These are phyloP conservation scores for Oryza glaberrima DNA, from an alignment of 176 grass and related monocot species.

Conservation along the genomic window DNA sequence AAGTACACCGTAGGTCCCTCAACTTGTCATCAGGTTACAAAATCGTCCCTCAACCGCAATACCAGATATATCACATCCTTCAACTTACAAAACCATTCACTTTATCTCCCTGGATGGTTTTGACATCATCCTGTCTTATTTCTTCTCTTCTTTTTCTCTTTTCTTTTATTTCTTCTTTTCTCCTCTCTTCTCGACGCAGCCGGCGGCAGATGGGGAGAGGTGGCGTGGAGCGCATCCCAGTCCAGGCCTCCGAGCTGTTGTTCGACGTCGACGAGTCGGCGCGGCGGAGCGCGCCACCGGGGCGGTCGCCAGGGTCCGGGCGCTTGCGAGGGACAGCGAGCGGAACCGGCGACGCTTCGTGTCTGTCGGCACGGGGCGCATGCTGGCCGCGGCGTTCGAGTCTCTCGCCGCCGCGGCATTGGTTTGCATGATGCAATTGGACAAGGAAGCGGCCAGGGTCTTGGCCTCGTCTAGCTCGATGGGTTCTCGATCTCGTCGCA, in stretches of 20 bases:
- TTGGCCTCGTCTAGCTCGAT: slow-evolving; percentile 46
- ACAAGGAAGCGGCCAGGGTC: slow-evolving; percentile 46
- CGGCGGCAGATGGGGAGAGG: background rate
- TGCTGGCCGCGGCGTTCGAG: slow-evolving; percentile 56
- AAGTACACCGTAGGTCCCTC: too few relatives aligned
- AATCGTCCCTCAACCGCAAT: too few relatives aligned
- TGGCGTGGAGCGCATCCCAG: slow-evolving; percentile 88
- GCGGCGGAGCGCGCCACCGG: slow-evolving; percentile 23
- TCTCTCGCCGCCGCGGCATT: slow-evolving; percentile 51
- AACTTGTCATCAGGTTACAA: too few relatives aligned
- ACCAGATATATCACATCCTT: too few relatives aligned
- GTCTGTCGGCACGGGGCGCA: slow-evolving; percentile 47
- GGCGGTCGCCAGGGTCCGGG: slow-evolving; percentile 42
- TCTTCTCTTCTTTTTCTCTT: too few relatives aligned
- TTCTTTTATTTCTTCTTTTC: too few relatives aligned
- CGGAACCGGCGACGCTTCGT: slow-evolving; percentile 65
- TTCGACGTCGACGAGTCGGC: slow-evolving; percentile 52
- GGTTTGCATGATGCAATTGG: slow-evolving; percentile 59
- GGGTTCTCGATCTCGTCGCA: slow-evolving; percentile 24
- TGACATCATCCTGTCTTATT: too few relatives aligned
- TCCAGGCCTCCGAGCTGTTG: slow-evolving; percentile 42
- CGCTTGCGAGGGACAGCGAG: slow-evolving; percentile 62
- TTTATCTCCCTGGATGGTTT: too few relatives aligned
- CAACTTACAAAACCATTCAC: too few relatives aligned
- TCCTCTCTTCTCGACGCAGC: too few relatives aligned